Base-by-base conservation (phyloP, 1,139 yeast species). In the Blastobotrys elegans region DNA sequence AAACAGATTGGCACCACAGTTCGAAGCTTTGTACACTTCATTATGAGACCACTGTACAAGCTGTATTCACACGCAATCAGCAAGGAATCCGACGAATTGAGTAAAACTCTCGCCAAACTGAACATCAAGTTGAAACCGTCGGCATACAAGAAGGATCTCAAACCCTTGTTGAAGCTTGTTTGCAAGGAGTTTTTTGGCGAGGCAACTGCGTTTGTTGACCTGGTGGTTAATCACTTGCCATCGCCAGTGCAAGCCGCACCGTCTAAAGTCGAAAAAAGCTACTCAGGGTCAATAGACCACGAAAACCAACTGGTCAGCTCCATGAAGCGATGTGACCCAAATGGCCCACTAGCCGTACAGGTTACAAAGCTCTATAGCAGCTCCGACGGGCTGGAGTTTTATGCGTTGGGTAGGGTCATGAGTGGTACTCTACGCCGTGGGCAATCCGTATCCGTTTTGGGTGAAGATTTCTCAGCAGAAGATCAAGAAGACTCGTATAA, bases 21-120 rank as follows among this genome's bases (percentile, higher is more conserved):
- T 20, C 67, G 88, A 48, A 67, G 90, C 0, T 90, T 90, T 63
- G 76, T 79, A 13, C 74, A 76, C 50, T 84, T 89, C 55, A 72
- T 92, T 8, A 68, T 89, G 16, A 80, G 78, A 17, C 98, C 98
- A 0, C 59, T 94, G 5, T 92, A 90, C 67, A 90, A 92, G 61
- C 63, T 90, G 4, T 69, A 82, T 43, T 73, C 88, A 0, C 75
- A 79, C 36, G 70, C 86, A 0, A 58, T 92, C 10, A 77, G 89
- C 0, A 69, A 77, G 32, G 78, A 78, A 27, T 66, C 76, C 1
- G 64, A 67, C 2, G 72, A 71, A 0, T 61, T 79, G 16, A 62
- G 68, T 6, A 55, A 56, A 2, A 61, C 77, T 22, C 65, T 87
- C 29, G 71, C 73, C 62, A 59, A 69, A 1, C 51, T 69, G 20